These are phyloP conservation scores for Corrigiola litoralis DNA, from an alignment of 179 eudicot species.

Conservation along the genomic window DNA sequence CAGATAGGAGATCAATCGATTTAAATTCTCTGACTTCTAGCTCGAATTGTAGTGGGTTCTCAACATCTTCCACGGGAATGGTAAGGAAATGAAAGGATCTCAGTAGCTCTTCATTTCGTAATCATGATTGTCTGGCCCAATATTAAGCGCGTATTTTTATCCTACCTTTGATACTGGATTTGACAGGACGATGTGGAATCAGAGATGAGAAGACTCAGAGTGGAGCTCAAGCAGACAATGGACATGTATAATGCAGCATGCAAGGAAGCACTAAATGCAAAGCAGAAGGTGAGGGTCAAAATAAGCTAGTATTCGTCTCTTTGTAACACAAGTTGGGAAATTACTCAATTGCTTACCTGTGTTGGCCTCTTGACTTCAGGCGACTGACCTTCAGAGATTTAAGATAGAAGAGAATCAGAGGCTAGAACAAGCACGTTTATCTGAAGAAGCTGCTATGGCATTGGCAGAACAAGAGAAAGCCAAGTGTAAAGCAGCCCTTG, in stretches of 20 bases:
- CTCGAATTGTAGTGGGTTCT: constrained; percentile 27
- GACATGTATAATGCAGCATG: constrained; percentile 90
- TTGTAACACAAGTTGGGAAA: not conserved
- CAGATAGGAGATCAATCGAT: constrained; percentile 30
- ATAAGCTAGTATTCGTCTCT: not conserved
- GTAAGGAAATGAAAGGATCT: not conserved
- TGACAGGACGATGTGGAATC: constrained; percentile 73
- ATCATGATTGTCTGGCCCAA: not conserved
- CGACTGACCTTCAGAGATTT: constrained; percentile 29
- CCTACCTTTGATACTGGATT: not conserved
- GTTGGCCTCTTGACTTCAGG: constrained; percentile 14
- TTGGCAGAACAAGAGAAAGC: constrained; percentile 39
- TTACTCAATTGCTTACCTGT: not conserved
- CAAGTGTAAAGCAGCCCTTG: constrained; percentile 41
- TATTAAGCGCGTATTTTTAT: not conserved
- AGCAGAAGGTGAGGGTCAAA: constrained; percentile 55
- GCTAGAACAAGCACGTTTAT: constrained; percentile 31
- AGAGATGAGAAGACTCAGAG: constrained; percentile 81
- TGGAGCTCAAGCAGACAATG: constrained; percentile 82
- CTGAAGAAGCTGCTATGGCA: constrained; percentile 40
- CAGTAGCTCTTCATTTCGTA: not conserved
- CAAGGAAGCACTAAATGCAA: constrained; percentile 80
- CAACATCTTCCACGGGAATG: constrained; percentile 18
- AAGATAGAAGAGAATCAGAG: constrained; percentile 30
- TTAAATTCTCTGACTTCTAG: constrained; percentile 13